Percentiles rank a stretch among this genome's conserved stretches.
These are phyloP conservation scores for Aotearoamyces nothofagi DNA, from an alignment of 2,329 filamentous ascomycete species.

Conservation along the genomic window DNA sequence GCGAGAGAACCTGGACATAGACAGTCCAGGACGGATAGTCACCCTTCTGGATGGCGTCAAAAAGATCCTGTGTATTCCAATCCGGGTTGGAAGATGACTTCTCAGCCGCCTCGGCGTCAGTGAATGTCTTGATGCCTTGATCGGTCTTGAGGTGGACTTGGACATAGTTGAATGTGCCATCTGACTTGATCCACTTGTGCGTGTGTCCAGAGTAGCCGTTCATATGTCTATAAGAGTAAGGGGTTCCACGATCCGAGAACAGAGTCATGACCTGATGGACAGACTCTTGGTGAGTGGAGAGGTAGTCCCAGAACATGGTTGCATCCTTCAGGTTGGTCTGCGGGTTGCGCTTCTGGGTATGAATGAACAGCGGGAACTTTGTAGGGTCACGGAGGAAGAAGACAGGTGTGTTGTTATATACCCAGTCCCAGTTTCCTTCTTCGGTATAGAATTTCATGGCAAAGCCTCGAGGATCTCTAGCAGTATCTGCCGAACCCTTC, in stretches of 20 bases:
- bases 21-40: slow-evolving; percentile 48
- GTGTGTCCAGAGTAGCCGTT: slow-evolving; percentile 55
- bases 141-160: slow-evolving; percentile 50
- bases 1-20: slow-evolving; percentile 47
- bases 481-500: slow-evolving; percentile 51
- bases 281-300: slow-evolving; percentile 43
- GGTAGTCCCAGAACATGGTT: slow-evolving; percentile 29
- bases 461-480: slow-evolving; percentile 53
- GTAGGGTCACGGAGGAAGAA: slow-evolving; percentile 64
- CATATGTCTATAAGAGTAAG: slow-evolving; percentile 50
- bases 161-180: slow-evolving; percentile 50
- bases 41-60: slow-evolving; percentile 43
- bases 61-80: slow-evolving; percentile 47
- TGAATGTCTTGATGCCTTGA: slow-evolving; percentile 45
- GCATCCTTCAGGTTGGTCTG: slow-evolving; percentile 56
- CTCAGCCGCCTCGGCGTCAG: slow-evolving; percentile 36
- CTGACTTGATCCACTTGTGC: slow-evolving; percentile 49
- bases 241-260: slow-evolving; percentile 51
- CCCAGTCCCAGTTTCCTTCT: slow-evolving; percentile 58
- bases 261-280: slow-evolving; percentile 50
- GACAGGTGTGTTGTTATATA: slow-evolving; percentile 62
- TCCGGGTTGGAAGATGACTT: slow-evolving; percentile 44
- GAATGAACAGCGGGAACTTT: slow-evolving; percentile 64
- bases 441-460: slow-evolving; percentile 58
- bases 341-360: slow-evolving; percentile 64